Conservation (phyloP, 192 early-diverging fungal genomes). For the Rhizophagus prolifer region DNA sequence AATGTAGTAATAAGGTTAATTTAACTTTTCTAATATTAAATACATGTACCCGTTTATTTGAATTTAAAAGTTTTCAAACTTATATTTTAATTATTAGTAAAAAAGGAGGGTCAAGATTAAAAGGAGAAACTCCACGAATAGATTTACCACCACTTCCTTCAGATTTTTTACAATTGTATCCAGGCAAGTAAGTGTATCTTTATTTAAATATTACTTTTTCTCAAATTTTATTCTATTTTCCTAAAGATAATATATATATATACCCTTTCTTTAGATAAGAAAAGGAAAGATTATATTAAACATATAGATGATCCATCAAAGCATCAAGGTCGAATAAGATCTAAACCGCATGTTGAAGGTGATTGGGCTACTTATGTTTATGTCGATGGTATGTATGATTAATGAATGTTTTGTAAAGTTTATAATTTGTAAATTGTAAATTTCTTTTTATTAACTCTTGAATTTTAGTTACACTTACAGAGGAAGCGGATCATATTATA, state of each 20-base stretch:
- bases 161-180: slow-evolving; percentile 11
- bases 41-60: neutral
- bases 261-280: neutral
- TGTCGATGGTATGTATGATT: slow-evolving; percentile 32
- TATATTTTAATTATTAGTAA: neutral
- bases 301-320: slow-evolving; percentile 7
- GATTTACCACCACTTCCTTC: neutral
- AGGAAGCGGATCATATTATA: neutral
- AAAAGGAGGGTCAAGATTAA: neutral
- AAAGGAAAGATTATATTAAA: slow-evolving; percentile 6
- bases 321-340: slow-evolving; percentile 35
- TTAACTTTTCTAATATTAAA: neutral
- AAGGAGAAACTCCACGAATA: neutral
- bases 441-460: neutral
- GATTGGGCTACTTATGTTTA: slow-evolving; percentile 51
- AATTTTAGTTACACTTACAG: neutral
- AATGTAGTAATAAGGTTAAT: neutral
- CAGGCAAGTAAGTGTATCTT: neutral
- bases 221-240: neutral
- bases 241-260: neutral
- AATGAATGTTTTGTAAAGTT: neutral
- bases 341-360: slow-evolving; percentile 40
- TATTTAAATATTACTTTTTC: neutral
- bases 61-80: neutral
- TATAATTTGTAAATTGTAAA: neutral